Percentiles rank a stretch among this genome's conserved stretches.
These are phyloP conservation scores for Venturia nashicola DNA, from an alignment of 2,329 filamentous ascomycete genomes.

Conservation along the genomic window DNA sequence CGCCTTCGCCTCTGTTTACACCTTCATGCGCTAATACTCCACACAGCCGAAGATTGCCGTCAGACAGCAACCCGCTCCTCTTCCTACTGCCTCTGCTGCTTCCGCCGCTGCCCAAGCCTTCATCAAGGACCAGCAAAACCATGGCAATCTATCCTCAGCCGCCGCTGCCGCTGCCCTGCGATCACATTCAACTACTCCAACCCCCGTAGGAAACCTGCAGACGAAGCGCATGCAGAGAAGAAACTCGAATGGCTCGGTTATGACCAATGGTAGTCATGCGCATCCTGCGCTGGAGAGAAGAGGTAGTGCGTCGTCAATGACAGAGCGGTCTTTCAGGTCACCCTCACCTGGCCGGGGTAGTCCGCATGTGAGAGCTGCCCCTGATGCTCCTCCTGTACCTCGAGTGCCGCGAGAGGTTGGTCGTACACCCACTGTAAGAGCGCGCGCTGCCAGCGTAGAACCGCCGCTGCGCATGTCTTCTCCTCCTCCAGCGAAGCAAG, in stretches of 20 bases:
- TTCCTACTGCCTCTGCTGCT: constrained; percentile 60
- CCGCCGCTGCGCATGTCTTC: constrained; percentile 30
- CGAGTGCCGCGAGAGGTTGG: constrained; percentile 42
- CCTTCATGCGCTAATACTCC: not conserved
- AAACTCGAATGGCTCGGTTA: constrained; percentile 55
- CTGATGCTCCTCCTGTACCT: constrained; percentile 61
- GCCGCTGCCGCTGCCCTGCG: constrained; percentile 78
- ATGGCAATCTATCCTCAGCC: constrained; percentile 60
- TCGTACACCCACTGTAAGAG: constrained; percentile 24
- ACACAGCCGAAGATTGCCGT: not conserved
- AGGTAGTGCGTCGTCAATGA: constrained; percentile 68
- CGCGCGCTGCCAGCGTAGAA: constrained; percentile 31
- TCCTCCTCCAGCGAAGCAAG: constrained; percentile 21
- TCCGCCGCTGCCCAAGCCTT: constrained; percentile 75
- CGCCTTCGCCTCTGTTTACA: not conserved
- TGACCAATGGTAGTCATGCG: constrained; percentile 36
- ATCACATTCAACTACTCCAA: constrained; percentile 65
- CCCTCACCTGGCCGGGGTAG: constrained; percentile 37
- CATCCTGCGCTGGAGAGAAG: constrained; percentile 25
- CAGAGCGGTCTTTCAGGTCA: constrained; percentile 73
- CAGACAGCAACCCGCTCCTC: constrained; percentile 17
- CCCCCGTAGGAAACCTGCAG: constrained; percentile 67
- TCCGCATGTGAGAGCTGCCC: constrained; percentile 12
- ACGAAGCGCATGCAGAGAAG: constrained; percentile 75
- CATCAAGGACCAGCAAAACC: constrained; percentile 51